Base-by-base conservation (phyloP, 345 rosid genomes). In the Lepidium africanum region DNA sequence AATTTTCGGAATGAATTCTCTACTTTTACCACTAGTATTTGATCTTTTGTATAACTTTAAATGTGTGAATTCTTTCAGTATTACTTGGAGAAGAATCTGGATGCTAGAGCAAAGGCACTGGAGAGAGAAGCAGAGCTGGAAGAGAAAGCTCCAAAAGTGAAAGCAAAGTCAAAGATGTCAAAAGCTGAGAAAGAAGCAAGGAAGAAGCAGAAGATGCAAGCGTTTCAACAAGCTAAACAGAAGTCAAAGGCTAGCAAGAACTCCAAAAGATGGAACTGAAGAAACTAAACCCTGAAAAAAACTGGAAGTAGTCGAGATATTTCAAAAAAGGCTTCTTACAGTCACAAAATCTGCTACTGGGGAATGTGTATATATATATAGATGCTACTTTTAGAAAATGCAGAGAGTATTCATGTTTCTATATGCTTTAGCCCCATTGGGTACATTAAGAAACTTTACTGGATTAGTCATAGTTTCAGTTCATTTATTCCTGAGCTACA, bases 131-230 rank as follows among this genome's bases (percentile, higher is more conserved):
- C 82, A 3, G 94, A 87, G 71, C 85, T 94, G 0, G 89, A 88
- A 53, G 92, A 83, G 66, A 94, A 84, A 85, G 96, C 96, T 39
- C 97, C 99, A 4, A 94, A 94, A 85, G 76, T 80, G 23, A 94
- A 94, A 77, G 87, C 99, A 13, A 94, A 90, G 77, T 94, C 97
- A 11, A 94, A 94, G 87, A 88, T 94, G 99, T 90, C 99, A 14
- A 90, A 90, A 82, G 97, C 96, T 0, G 97, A 90, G 83, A 93
- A 90, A 83, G 99, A 84, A 35, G 99, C 88, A n/a, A 72, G 85
- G 76, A 93, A 90, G 95, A 90, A 93, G 68, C 97, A 90, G 75
- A 90, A 84, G 78, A 52, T 83, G 84, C 85, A 88, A 79, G 92
- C 97, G 4, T 94, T 88, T 46, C 99, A 90, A 69, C 89, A 88